Evolutionary conservation across 2,329 filamentous ascomycete genomes (phyloP), one percentile per base, ranked within the genome.

Genomic region (Claviceps pusilla): DNA sequence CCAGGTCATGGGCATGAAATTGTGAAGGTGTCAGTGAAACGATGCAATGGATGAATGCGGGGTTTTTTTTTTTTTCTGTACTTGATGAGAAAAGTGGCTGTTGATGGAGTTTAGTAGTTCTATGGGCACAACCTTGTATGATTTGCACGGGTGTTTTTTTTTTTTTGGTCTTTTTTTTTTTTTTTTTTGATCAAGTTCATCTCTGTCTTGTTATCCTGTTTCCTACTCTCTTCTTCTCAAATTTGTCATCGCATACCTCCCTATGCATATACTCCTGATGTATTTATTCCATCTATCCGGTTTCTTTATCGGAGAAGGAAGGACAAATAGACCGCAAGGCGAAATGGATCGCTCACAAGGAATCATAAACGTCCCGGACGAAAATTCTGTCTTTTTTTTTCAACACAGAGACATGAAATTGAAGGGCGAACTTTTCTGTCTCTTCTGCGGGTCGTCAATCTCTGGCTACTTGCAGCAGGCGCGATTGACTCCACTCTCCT

Each of bases 1-100:
- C 62, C 84, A 96, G 78, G 83, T 84, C 58, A 75, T 95, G 68
- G 93, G 93, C 10, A 96, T 97, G 91, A 98, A 96, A 79, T 68
- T 98, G 69, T 97, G 83, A 67, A 56, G 1, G 12, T 14, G 31
- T 19, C 9, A 19, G n/a, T 50, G 48, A 24, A 35, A 45, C 24
- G 24, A 39, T 10, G 10, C 35, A 12, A 11, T 6, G 39, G 12
- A 9, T 16, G 7, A 37, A 19, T 24, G 43, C 4, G 3, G 19
- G 19, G 19, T 19, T 19, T 19, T 2, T 28, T 45, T 24, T 24
- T 45, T 28, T 28, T 7, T 3, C 2, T 37, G 6, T 48, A 7
- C 14, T n/a, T 37, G n/a, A 51, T 11, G 50, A 51, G n/a, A 19
- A 51, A 43, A 16, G 29, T 35, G 50, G 28, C 29, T 41, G 29